phyloP scores from a whole-genome alignment of 768 basidiomycete species.

The Suillus subalutaceus region DNA sequence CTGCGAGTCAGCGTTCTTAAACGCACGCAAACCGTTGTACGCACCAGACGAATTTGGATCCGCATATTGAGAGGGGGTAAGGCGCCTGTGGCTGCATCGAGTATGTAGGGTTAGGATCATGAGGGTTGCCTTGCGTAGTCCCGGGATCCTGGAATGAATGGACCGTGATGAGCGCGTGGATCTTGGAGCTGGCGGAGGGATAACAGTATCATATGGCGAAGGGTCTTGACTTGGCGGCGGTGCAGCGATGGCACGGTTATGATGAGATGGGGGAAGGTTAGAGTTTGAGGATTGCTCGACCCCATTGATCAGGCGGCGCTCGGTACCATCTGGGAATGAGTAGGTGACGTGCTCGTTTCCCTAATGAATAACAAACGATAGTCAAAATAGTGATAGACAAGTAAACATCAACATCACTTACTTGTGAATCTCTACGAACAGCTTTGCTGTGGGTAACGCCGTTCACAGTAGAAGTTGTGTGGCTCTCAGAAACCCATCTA shows the following conservation, averaged over 20 bases:
- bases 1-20: not conserved
- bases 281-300: slow-evolving; percentile 41
- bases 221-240: slow-evolving; percentile 10
- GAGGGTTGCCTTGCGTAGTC: not conserved
- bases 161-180: not conserved
- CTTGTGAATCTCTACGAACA: slow-evolving; percentile 59
- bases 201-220: slow-evolving; percentile 24
- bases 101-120: not conserved
- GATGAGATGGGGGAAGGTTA: slow-evolving; percentile 18
- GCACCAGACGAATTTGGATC: not conserved
- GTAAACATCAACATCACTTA: slow-evolving; percentile 35
- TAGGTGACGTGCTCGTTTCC: slow-evolving; percentile 77
- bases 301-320: slow-evolving; percentile 71
- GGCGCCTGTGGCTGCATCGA: not conserved
- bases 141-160: not conserved
- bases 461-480: slow-evolving; percentile 59
- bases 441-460: slow-evolving; percentile 65
- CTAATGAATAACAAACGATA: slow-evolving; percentile 38
- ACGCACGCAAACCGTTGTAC: not conserved
- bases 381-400: not conserved
- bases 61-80: not conserved
- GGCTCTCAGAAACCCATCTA: slow-evolving; percentile 59
- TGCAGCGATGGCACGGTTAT: slow-evolving; percentile 6
- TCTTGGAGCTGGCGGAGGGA: not conserved
- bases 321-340: slow-evolving; percentile 66